Conservation (phyloP, 1,284 basidiomycete species). For the Austroboletus olivaceoglutinosus region DNA sequence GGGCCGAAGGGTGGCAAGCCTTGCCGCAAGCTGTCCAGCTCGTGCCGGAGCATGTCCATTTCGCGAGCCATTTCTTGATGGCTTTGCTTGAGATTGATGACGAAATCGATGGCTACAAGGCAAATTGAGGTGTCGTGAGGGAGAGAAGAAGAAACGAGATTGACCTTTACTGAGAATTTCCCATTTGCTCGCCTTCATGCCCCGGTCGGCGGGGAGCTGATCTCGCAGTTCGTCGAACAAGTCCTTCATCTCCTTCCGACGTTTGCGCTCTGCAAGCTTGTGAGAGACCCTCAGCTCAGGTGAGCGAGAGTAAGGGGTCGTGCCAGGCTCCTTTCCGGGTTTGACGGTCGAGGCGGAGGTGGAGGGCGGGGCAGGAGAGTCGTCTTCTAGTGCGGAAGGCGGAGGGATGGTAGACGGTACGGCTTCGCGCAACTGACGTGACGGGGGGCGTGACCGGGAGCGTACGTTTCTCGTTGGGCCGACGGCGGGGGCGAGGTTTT, state of each 20-base stretch:
- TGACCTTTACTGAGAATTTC: slow-evolving; percentile 91
- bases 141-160: slow-evolving; percentile 16
- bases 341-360: slow-evolving; percentile 31
- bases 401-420: slow-evolving; percentile 37
- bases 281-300: slow-evolving; percentile 92
- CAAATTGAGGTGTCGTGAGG: slow-evolving; percentile 10
- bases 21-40: slow-evolving; percentile 64
- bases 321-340: slow-evolving; percentile 45
- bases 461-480: slow-evolving; percentile 55
- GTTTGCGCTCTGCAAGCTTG: slow-evolving; percentile 91
- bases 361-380: slow-evolving; percentile 34
- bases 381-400: slow-evolving; percentile 40
- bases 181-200: slow-evolving; percentile 96
- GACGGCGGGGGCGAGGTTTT: slow-evolving; percentile 45
- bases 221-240: slow-evolving; percentile 93
- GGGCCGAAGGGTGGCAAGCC: slow-evolving; percentile 55
- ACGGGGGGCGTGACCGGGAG: slow-evolving; percentile 69
- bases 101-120: slow-evolving; percentile 80
- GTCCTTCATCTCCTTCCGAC: slow-evolving; percentile 97
- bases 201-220: slow-evolving; percentile 84
- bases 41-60: slow-evolving; percentile 73
- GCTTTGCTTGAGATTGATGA: slow-evolving; percentile 69
- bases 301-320: slow-evolving; percentile 88
- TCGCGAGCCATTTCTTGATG: slow-evolving; percentile 76
- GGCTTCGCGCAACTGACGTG: slow-evolving; percentile 51